phyloP scores from a whole-genome alignment of 2,329 filamentous ascomycete species.

The Diplodia mutila region DNA sequence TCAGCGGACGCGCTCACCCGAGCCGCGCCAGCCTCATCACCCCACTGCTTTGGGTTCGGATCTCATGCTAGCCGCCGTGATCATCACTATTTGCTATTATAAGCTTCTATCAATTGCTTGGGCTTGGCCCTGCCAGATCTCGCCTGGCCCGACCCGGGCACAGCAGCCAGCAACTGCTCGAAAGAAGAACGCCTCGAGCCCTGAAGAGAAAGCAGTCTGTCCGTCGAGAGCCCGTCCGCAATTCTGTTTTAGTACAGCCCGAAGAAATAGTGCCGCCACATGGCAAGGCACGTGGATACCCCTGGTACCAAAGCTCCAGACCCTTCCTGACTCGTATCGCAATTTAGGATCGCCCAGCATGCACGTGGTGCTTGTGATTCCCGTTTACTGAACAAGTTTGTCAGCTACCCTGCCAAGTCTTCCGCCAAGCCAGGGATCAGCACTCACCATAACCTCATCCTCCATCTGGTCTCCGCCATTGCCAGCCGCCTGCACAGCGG shows the following conservation, averaged over 20 bases:
- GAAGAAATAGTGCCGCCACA: slow-evolving; percentile 6
- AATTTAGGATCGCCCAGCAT: slow-evolving; percentile 22
- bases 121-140: background rate
- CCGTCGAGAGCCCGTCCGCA: slow-evolving; percentile 2
- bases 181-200: slow-evolving; percentile 23
- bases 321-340: slow-evolving; percentile 20
- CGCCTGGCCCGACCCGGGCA: background rate
- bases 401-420: slow-evolving; percentile 16
- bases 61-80: slow-evolving; percentile 2
- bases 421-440: background rate
- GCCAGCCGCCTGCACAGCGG: slow-evolving; percentile 50
- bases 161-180: slow-evolving; percentile 6
- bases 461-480: slow-evolving; percentile 45
- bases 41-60: background rate
- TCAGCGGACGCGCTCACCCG: slow-evolving; percentile 26
- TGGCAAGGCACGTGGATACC: background rate
- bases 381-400: slow-evolving; percentile 24
- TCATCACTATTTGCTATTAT: slow-evolving; percentile 18
- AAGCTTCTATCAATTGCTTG: slow-evolving; percentile 22
- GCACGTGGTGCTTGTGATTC: slow-evolving; percentile 15
- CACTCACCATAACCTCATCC: slow-evolving; percentile 43
- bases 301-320: slow-evolving; percentile 1
- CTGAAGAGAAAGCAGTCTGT: slow-evolving; percentile 18
- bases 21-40: slow-evolving; percentile 11
- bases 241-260: slow-evolving; percentile 20